Conservation (phyloP, 2,329 filamentous ascomycete species). For the Dactylellina parvicollis region DNA sequence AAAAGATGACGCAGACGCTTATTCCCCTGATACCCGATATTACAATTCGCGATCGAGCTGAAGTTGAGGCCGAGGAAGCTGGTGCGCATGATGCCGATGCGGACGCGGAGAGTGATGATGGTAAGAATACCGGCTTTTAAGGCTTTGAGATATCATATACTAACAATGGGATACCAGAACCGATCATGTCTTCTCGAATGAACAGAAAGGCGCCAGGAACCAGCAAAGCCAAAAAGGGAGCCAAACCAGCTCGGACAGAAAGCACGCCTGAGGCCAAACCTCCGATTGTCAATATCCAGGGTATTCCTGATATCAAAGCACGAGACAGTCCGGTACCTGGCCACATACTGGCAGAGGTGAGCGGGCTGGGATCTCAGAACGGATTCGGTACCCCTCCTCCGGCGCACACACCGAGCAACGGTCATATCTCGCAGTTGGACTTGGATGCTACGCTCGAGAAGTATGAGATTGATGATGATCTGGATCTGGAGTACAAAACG, state of each 20-base stretch:
- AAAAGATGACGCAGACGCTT: slow-evolving; percentile 95
- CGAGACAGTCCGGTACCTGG: slow-evolving; percentile 49
- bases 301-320: slow-evolving; percentile 64
- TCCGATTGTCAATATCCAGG: slow-evolving; percentile 71
- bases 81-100: slow-evolving; percentile 58
- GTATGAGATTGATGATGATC: slow-evolving; percentile 85
- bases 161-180: slow-evolving; percentile 67
- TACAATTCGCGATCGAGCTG: slow-evolving; percentile 85
- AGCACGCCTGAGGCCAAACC: slow-evolving; percentile 79
- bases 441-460: slow-evolving; percentile 72
- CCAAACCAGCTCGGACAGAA: slow-evolving; percentile 79
- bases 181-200: slow-evolving; percentile 93
- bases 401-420: slow-evolving; percentile 72
- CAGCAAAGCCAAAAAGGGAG: slow-evolving; percentile 79
- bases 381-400: slow-evolving; percentile 85
- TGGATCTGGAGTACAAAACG: slow-evolving; percentile 80
- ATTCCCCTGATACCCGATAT: slow-evolving; percentile 95
- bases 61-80: slow-evolving; percentile 83
- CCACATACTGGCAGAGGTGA: slow-evolving; percentile 67
- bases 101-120: slow-evolving; percentile 59
- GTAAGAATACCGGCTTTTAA: slow-evolving; percentile 40
- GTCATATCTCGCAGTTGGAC: slow-evolving; percentile 71
- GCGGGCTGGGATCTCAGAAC: slow-evolving; percentile 68
- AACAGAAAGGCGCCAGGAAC: slow-evolving; percentile 83
- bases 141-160: not conserved